Conservation (phyloP, 140 eudicot genomes). For the Eryngium alpinum region DNA sequence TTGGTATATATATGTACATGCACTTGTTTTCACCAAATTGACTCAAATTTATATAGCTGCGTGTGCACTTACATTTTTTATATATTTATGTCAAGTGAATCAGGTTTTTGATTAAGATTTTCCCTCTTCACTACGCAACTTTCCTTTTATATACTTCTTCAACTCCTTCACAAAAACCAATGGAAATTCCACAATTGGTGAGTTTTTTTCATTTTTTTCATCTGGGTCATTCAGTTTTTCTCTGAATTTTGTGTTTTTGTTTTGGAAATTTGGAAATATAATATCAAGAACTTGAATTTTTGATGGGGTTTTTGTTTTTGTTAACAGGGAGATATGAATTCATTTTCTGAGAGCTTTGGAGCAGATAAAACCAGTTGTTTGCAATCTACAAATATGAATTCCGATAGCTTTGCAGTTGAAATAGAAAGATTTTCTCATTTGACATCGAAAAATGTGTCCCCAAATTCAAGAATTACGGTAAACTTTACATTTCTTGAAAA, state of each 20-base stretch:
- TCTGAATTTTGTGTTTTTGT: neutral
- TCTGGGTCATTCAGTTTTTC: neutral
- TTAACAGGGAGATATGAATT: conserved; percentile 25
- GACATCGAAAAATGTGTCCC: neutral
- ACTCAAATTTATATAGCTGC: neutral
- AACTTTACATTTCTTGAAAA: neutral
- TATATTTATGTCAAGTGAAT: conserved; percentile 11
- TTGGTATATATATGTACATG: conserved; percentile 9
- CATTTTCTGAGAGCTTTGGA: conserved; percentile 18
- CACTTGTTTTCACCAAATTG: conserved; percentile 8
- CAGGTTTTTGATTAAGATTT: neutral
- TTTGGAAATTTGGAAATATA: neutral
- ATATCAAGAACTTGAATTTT: neutral
- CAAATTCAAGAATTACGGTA: neutral
- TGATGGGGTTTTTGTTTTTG: neutral
- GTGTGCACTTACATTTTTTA: neutral
- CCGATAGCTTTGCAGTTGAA: conserved; percentile 1
- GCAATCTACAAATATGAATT: neutral
- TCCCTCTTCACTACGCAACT: conserved; percentile 7
- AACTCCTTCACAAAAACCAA: neutral
- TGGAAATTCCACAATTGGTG: conserved; percentile 10
- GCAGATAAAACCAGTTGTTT: neutral
- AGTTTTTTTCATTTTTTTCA: neutral
- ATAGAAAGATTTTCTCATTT: neutral
- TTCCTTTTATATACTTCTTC: neutral